Conservation (phyloP, 164 flowering plant genomes). For the Cinnamomum chago region DNA sequence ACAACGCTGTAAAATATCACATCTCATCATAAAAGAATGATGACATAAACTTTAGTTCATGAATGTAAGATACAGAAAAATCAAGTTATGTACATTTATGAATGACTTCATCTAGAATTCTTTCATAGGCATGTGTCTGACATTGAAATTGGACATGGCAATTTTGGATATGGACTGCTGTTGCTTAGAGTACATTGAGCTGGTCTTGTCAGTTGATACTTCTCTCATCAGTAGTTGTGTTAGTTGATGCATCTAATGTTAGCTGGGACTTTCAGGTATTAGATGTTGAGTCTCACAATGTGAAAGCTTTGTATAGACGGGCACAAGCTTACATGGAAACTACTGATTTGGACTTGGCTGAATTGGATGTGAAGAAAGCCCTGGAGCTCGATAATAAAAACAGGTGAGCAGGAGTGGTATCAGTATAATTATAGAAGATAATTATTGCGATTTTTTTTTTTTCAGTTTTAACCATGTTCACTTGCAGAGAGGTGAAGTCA, state of each 20-base stretch:
- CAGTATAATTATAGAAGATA: not conserved
- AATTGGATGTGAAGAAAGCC: conserved; percentile 63
- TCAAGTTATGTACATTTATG: too few relatives aligned
- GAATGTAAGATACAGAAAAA: not conserved
- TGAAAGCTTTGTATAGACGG: conserved; percentile 67
- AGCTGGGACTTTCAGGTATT: conserved; percentile 38
- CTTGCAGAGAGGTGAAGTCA: conserved; percentile 53
- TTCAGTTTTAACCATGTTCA: conserved; percentile 3
- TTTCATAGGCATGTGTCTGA: not conserved
- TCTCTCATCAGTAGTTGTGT: not conserved
- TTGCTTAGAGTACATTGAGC: not conserved
- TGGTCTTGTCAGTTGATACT: not conserved
- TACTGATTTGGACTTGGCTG: conserved; percentile 53
- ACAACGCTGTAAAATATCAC: not conserved
- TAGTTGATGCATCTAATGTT: not conserved
- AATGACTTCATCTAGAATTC: not conserved
- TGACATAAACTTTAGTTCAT: not conserved
- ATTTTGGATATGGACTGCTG: not conserved
- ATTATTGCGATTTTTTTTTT: not conserved
- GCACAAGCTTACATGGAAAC: conserved; percentile 62
- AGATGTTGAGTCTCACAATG: conserved; percentile 51
- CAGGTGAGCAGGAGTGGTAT: conserved; percentile 32
- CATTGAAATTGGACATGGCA: not conserved
- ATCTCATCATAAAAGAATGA: not conserved
- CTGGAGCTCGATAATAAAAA: conserved; percentile 59